A percentile compares a stretch with the other conserved stretches of the same genome.
phyloP scores from a whole-genome alignment of 768 basidiomycete genomes.

The Tylopilus sp. region DNA sequence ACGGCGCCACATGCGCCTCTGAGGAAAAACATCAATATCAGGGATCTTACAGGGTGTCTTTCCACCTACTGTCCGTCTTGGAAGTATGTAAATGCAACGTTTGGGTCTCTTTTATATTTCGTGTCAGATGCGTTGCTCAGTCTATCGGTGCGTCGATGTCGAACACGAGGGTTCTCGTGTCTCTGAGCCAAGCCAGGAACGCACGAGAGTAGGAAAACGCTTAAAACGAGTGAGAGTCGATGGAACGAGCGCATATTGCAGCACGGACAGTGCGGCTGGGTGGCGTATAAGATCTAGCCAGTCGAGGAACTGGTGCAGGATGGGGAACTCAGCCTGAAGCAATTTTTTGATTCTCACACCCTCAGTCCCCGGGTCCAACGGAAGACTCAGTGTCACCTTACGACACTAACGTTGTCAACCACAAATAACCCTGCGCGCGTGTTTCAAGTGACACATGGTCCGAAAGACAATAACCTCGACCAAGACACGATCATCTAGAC shows the following conservation, averaged over 20 bases:
- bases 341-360: too few relatives aligned
- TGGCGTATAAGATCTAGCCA: not conserved
- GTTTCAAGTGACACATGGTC: too few relatives aligned
- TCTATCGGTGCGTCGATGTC: conserved; percentile 4
- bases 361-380: too few relatives aligned
- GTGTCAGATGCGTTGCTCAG: not conserved
- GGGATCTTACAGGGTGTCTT: not conserved
- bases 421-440: too few relatives aligned
- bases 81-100: conserved; percentile 27
- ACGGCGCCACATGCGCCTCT: conserved; percentile 42
- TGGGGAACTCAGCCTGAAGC: too few relatives aligned
- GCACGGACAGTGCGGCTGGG: conserved; percentile 6
- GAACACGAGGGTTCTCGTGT: conserved; percentile 11
- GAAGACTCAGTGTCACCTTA: too few relatives aligned
- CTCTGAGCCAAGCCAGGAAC: conserved; percentile 8
- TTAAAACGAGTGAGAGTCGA: conserved; percentile 22
- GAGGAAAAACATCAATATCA: not conserved
- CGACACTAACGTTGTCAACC: too few relatives aligned
- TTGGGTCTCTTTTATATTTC: conserved; percentile 17
- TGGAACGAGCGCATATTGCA: conserved; percentile 29
- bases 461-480: too few relatives aligned
- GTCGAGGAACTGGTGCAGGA: too few relatives aligned
- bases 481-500: too few relatives aligned
- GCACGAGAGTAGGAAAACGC: conserved; percentile 13
- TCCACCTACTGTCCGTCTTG: conserved; percentile 23